A percentile compares a stretch with the other conserved stretches of the same genome.
Evolutionary conservation across 2,329 filamentous ascomycete genomes (phyloP).

Genomic region (Phialemoniopsis sp.): DNA sequence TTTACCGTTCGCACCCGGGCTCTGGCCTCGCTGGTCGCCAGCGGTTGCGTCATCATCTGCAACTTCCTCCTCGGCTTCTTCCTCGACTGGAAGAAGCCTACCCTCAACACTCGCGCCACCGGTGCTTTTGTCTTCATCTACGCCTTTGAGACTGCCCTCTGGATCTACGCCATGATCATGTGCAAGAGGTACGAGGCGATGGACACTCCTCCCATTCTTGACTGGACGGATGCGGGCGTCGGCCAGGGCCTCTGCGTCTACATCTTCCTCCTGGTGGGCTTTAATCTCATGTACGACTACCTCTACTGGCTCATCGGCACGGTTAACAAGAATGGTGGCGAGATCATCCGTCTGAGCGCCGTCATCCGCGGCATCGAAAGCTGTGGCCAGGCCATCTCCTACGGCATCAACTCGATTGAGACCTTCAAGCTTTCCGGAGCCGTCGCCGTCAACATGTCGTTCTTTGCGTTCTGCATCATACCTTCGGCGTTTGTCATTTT

Average conservation of each 20-base stretch:
- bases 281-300: conserved; percentile 9
- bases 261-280: conserved; percentile 9
- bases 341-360: no score
- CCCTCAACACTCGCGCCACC: conserved; percentile 5
- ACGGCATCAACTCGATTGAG: no score
- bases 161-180: conserved; percentile 10
- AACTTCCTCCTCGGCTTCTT: conserved; percentile 7
- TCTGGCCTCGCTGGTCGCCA: conserved; percentile 7
- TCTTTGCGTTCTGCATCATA: no score
- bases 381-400: no score
- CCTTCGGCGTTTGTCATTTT: no score
- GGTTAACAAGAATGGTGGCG: conserved; percentile 9
- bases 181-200: conserved; percentile 9
- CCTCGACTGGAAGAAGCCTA: conserved; percentile 8
- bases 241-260: conserved; percentile 8
- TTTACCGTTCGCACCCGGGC: conserved; percentile 11
- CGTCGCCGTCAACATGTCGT: no score
- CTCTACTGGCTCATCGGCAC: conserved; percentile 11
- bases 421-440: no score
- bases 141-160: conserved; percentile 5
- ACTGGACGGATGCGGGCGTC: conserved; percentile 6
- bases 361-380: no score
- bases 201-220: conserved; percentile 5
- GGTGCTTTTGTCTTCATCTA: conserved; percentile 7
- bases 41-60: conserved; percentile 2